These are phyloP conservation scores for Hypoxylon subgilvum DNA, from an alignment of 495 filamentous ascomycete species.

Conservation along the genomic window DNA sequence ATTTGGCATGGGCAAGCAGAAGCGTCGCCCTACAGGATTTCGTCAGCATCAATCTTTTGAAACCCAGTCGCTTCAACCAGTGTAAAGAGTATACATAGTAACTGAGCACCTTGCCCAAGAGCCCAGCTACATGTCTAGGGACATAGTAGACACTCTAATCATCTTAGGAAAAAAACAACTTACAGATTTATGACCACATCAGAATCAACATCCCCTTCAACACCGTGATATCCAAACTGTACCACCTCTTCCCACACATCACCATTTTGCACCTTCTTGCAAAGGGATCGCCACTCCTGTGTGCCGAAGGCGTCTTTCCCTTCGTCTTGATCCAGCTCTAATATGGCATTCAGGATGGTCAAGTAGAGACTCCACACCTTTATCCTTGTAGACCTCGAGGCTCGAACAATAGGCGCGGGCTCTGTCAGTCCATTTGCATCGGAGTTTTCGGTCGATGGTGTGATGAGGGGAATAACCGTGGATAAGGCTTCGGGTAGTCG, in stretches of 20 bases:
- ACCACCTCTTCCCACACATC: conserved; percentile 93
- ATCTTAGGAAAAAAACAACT: conserved; percentile 37
- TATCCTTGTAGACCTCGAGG: conserved; percentile 77
- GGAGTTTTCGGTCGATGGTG: conserved; percentile 47
- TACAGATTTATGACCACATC: conserved; percentile 94
- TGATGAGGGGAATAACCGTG: conserved; percentile 79
- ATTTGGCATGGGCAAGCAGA: conserved; percentile 81
- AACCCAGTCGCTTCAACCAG: too few relatives aligned
- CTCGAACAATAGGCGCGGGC: conserved; percentile 72
- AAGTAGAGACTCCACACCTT: conserved; percentile 98
- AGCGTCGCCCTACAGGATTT: conserved; percentile 70
- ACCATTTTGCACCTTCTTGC: conserved; percentile 80
- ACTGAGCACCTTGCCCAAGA: too few relatives aligned
- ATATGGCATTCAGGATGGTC: conserved; percentile 85
- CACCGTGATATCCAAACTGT: conserved; percentile 79
- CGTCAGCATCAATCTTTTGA: conserved; percentile 8
- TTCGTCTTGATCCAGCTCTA: conserved; percentile 87
- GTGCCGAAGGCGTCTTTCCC: conserved; percentile 85
- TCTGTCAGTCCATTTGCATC: conserved; percentile 46
- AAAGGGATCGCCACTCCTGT: conserved; percentile 79
- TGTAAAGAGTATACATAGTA: too few relatives aligned
- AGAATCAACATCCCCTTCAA: conserved; percentile 87
- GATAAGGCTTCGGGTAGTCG: conserved; percentile 87
- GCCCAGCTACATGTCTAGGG: too few relatives aligned
- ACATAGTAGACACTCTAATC: neutral